Conservation (phyloP, 1,284 basidiomycete genomes). For the Uromyces viciae-fabae region DNA sequence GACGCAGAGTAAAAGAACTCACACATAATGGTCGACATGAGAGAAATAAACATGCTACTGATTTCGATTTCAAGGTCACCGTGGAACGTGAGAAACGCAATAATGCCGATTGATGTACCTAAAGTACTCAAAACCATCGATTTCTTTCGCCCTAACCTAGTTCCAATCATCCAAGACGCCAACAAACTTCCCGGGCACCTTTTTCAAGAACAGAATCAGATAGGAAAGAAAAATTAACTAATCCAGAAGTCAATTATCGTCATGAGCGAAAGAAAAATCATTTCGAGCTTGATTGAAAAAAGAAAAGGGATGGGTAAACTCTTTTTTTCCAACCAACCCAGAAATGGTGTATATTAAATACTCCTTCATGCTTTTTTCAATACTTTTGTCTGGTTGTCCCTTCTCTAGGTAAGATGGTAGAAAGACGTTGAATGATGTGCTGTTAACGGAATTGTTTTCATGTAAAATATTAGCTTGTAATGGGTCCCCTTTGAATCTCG, state of each 20-base stretch:
- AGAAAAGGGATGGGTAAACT: conserved; percentile 23
- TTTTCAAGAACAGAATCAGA: neutral
- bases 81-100: conserved; percentile 67
- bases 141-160: conserved; percentile 67
- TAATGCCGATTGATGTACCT: conserved; percentile 72
- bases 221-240: conserved; percentile 4
- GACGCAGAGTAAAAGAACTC: conserved; percentile 74
- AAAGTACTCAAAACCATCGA: conserved; percentile 77
- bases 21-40: conserved; percentile 69
- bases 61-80: conserved; percentile 66
- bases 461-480: conserved; percentile 61
- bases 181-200: conserved; percentile 60
- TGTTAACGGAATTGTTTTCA: conserved; percentile 52
- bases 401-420: conserved; percentile 83
- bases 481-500: conserved; percentile 42
- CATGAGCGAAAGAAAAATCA: too few relatives aligned
- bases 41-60: conserved; percentile 73
- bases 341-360: conserved; percentile 76
- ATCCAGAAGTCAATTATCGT: too few relatives aligned
- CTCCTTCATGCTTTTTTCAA: conserved; percentile 69
- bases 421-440: conserved; percentile 96
- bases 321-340: conserved; percentile 67
- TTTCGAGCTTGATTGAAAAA: too few relatives aligned
- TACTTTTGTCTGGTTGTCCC: conserved; percentile 47
- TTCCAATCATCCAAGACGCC: conserved; percentile 83